Base-by-base conservation (phyloP, 305 asterid species). In the Caryopteris hybrid region DNA sequence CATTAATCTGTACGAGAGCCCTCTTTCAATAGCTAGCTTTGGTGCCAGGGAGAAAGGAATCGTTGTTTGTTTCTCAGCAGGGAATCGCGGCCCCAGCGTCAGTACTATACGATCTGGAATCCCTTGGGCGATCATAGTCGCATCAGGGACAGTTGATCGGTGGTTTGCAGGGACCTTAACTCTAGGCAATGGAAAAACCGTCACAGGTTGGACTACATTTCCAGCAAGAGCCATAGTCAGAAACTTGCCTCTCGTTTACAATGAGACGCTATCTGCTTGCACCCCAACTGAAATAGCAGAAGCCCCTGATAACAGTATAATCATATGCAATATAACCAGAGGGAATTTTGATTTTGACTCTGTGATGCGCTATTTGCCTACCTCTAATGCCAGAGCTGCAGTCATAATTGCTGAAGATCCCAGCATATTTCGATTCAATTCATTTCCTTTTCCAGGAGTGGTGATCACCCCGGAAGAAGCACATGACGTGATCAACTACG, bases 381-480 rank as follows among this genome's bases (percentile, higher is more conserved):
- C 8, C 12, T 54, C 71, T 1, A 64, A 71, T 6, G 59, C 17
- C 23, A 56, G 54, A 31, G 72, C 70, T 1, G 60, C 60, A 0
- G 45, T 80, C 17, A 22, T 80, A 39, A 76, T 80, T 0, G 12
- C 75, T 0, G 76, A 76, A 0, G 82, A 80, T 2, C 2, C 17
- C 5, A 12, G 50, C 12, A 27, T 66, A 4, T 63, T n/a, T 8
- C 48, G 63, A 43, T 33, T 3, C 4, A 16, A 1, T 5, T 0
- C 5, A 0, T 74, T 79, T 52, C 79, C 78, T 8, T 13, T 36
- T 21, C 79, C 78, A 0, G 83, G 80, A 10, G 83, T 74, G 6
- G 71, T 81, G 2, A 67, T 81, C 4, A 72, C 61, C 54, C 18
- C 64, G 0, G 22, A 20, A 18, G 70, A 79, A 38, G 78, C 64